Evolutionary conservation across 2,329 filamentous ascomycete species (phyloP), one percentile per base, ranked within the genome.

Genomic region (Fusarium odoratissimum): DNA sequence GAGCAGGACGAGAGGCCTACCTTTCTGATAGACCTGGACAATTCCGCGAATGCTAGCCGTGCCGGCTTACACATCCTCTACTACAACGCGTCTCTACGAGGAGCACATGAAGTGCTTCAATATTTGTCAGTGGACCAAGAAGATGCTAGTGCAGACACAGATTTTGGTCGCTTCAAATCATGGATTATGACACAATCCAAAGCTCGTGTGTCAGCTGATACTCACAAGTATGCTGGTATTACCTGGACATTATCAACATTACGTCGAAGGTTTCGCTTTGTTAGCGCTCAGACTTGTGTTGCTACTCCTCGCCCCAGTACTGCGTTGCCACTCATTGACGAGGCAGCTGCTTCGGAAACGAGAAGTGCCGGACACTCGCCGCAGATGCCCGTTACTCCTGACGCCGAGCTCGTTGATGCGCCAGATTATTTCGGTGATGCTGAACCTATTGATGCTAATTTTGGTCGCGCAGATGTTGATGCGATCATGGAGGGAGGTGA

Each of bases 1-100:
- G 93, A 95, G 77, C 89, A 92, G 73, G 93, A 96, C 78, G 89
- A 92, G 55, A 86, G 93, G 51, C 93, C 93, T 6, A 93, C 92
- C 0, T 94, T 95, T 75, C 87, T 95, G 45, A 85, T 95, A 38
- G 93, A 95, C 76, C 82, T 93, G 56, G 84, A 85, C 12, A 89
- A 91, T 75, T 80, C 85, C 3, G 80, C 82, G n/a, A 91, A 91
- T 73, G 86, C 84, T 51, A 83, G 82, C 28, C 83, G 86, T 3
- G 86, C 86, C 0, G 84, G 85, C 4, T 80, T 95, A 41, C 86
- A 88, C 35, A 86, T 93, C 12, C 74, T 93, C 0, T 95, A 92
- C 78, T 87, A 88, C 35, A 96, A 95, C 78, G 84, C 87, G 14
- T 88, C 92, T 6, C 82, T 95, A 59, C 89, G 90, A 56, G 86